phyloP scores from a whole-genome alignment of 768 basidiomycete species.

The Mycena venus region DNA sequence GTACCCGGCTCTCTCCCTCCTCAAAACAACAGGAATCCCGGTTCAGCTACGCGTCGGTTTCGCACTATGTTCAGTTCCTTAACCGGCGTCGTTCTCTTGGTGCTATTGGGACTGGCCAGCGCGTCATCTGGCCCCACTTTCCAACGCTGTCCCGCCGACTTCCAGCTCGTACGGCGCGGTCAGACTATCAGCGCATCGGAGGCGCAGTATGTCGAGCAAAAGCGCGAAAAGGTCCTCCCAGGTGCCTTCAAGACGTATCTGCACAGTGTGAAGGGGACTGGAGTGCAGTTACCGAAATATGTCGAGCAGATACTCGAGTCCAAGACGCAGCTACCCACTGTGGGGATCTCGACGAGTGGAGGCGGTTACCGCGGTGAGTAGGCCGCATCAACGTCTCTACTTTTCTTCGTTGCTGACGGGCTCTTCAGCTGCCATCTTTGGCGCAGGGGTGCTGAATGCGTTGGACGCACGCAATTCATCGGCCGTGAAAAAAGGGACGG shows the following conservation, averaged over 20 bases:
- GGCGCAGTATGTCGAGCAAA: slow-evolving; percentile 48
- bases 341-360: slow-evolving; percentile 67
- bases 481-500: slow-evolving; percentile 54
- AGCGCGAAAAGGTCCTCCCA: slow-evolving; percentile 51
- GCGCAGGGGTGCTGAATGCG: slow-evolving; percentile 63
- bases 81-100: background rate
- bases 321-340: slow-evolving; percentile 42
- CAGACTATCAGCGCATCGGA: slow-evolving; percentile 55
- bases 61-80: background rate
- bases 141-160: slow-evolving; percentile 28
- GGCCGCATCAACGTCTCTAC: no score
- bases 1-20: background rate
- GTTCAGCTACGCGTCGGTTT: background rate
- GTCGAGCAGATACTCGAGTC: slow-evolving; percentile 45
- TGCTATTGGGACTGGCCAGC: background rate
- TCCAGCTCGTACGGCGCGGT: slow-evolving; percentile 30
- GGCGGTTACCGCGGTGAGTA: slow-evolving; percentile 64
- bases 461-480: slow-evolving; percentile 64
- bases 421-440: slow-evolving; percentile 54
- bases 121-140: slow-evolving; percentile 20
- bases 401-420: background rate
- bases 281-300: slow-evolving; percentile 47
- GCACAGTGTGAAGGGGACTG: slow-evolving; percentile 48
- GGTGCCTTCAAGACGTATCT: slow-evolving; percentile 57
- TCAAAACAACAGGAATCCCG: background rate